Base-by-base conservation (phyloP, 2,329 filamentous ascomycete genomes). In the Aotearoamyces nothofagi region DNA sequence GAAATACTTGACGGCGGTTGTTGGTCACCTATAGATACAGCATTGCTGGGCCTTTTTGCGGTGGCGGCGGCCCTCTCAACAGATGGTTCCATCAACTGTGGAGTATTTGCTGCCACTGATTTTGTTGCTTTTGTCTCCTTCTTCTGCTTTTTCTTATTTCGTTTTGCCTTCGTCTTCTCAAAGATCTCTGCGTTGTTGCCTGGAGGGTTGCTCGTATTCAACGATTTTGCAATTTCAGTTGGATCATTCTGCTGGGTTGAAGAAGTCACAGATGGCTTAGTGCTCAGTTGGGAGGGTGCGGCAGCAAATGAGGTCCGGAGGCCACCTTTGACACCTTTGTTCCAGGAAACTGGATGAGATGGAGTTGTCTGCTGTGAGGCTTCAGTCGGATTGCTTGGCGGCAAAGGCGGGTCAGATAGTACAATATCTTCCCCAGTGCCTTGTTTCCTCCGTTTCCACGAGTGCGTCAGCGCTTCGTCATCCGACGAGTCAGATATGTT, bases 401-500 rank as follows among this genome's bases (percentile, higher is more conserved):
- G n/a, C n/a, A n/a, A n/a, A n/a, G n/a, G n/a, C n/a, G n/a, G n/a
- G n/a, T n/a, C 24, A 15, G 24, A 5, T n/a, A 15, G 13, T 6
- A 26, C 10, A 6, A 3, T 12, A 3, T 14, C 12, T 12, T 26
- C 15, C 9, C 11, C 9, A 5, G 6, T 6, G 4, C 17, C 24
- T 8, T 24, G 7, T n/a, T 7, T 16, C 9, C 10, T 11, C 14
- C 15, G 15, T 11, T 6, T 12, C 12, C 17, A 15, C 15, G 24
- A n/a, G 10, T 15, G 24, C 5, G 11, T 15, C 10, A 10, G n/a
- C 9, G 11, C 11, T 15, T 26, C 24, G 15, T 26, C 24, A 15
- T 26, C 24, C 5, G 24, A 26, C n/a, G 24, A 26, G 17, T 26
- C 24, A 9, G 13, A 15, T n/a, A 14, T 14, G 13, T 15, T 15